These are phyloP conservation scores for Lentinula edodes DNA, from an alignment of 768 basidiomycete species.

Conservation along the genomic window DNA sequence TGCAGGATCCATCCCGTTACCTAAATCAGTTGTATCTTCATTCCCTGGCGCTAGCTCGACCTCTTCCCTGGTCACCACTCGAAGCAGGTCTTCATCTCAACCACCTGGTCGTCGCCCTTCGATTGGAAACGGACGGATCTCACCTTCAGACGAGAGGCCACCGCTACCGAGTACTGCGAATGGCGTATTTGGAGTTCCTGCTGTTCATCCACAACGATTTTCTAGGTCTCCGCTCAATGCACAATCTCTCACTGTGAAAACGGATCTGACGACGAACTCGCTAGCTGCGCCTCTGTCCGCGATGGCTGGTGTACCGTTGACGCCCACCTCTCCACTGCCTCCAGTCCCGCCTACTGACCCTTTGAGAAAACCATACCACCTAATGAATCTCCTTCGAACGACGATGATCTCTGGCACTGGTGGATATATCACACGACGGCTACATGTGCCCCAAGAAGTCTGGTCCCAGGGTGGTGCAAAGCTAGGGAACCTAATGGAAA, in stretches of 20 bases:
- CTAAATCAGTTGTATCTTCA: slow-evolving; percentile 31
- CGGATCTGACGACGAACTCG: slow-evolving; percentile 39
- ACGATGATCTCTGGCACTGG: slow-evolving; percentile 79
- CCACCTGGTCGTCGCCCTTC: slow-evolving; percentile 64
- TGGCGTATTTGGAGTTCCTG: slow-evolving; percentile 28
- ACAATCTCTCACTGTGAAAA: slow-evolving; percentile 44
- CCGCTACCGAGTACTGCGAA: slow-evolving; percentile 40
- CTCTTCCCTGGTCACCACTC: slow-evolving; percentile 32
- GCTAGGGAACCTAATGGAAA: slow-evolving; percentile 74
- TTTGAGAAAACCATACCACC: slow-evolving; percentile 80
- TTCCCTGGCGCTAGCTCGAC: slow-evolving; percentile 33
- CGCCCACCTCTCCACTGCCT: slow-evolving; percentile 76
- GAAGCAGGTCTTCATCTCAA: slow-evolving; percentile 71
- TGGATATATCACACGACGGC: slow-evolving; percentile 80
- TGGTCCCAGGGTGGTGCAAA: slow-evolving; percentile 92
- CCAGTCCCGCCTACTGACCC: slow-evolving; percentile 66
- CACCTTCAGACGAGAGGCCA: slow-evolving; percentile 48
- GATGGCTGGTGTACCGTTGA: slow-evolving; percentile 58
- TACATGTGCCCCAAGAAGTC: slow-evolving; percentile 85
- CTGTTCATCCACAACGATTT: slow-evolving; percentile 41
- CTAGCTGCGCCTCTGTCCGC: slow-evolving; percentile 38
- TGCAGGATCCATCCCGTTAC: slow-evolving; percentile 30
- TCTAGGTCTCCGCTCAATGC: slow-evolving; percentile 22
- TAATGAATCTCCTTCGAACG: slow-evolving; percentile 76
- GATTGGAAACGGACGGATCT: slow-evolving; percentile 43